Base-by-base conservation (phyloP, 2,329 filamentous ascomycete genomes). In the Trichoderma pleuroti region DNA sequence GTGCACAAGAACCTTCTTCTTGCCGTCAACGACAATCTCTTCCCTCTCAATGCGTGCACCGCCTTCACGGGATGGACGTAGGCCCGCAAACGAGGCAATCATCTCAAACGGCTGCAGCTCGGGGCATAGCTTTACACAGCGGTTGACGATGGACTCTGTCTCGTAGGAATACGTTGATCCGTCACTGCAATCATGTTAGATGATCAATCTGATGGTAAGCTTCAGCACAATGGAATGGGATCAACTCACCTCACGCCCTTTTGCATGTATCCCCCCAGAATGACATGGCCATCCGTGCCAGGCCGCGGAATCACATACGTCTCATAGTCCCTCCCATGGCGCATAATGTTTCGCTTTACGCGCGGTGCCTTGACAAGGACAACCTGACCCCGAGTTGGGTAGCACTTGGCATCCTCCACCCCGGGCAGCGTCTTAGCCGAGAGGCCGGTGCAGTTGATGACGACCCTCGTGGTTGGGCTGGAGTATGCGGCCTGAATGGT, bases 21-120 rank as follows among this genome's bases (percentile, higher is more conserved):
- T 34, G 7, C 76, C 78, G 2, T 69, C 70, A 4, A 81, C 73
- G 0, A 68, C 24, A 8, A 79, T 21, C 10, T 73, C 63, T 61
- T 84, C 83, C 10, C 84, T 74, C 74, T 85, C 84, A 21, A 86
- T 81, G 2, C 83, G 81, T 46, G 79, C 80, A 42, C 82, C 80
- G 14, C 85, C 84, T 60, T 80, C 76, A 2, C 80, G 78, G 1
- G 80, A 82, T 1, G 80, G 80, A 12, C 80, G 73, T 10, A 80
- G 74, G 5, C 80, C 80, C 0, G 80, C 74, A 24, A 79, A 76
- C 0, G 73, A 78, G 1, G 78, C 78, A 2, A 83, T 74, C 4
- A 82, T 67, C 61, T 82, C 77, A 0, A 75, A 76, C 0, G 68
- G 64, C 12, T 73, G 30, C n/a, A 83, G 72, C 49, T 79, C 77